phyloP scores from a whole-genome alignment of 192 early-diverging fungal genomes.

The Backusella morwellensis region DNA sequence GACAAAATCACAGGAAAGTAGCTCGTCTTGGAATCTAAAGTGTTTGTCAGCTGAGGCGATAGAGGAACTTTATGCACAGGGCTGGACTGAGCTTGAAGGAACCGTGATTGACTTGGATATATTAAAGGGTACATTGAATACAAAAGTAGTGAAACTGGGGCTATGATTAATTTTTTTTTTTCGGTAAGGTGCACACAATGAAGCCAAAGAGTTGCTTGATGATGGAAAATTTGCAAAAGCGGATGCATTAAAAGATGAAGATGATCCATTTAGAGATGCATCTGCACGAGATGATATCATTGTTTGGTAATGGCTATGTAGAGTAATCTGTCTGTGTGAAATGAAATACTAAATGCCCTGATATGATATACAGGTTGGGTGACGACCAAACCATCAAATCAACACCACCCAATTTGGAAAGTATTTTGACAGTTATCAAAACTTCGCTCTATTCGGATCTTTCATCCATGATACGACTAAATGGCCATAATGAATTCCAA shows the following conservation, averaged over 20 bases:
- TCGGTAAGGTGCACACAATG: slow-evolving; percentile 24
- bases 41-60: slow-evolving; percentile 33
- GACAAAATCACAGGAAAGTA: slow-evolving; percentile 5
- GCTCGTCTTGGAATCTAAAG: slow-evolving; percentile 16
- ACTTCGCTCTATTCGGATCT: slow-evolving; percentile 40
- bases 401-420: slow-evolving; percentile 21
- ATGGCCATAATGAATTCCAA: slow-evolving; percentile 49
- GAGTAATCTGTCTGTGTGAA: not conserved
- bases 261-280: slow-evolving; percentile 45
- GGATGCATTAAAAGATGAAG: slow-evolving; percentile 33
- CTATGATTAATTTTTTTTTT: not conserved
- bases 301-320: slow-evolving; percentile 32
- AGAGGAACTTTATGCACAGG: slow-evolving; percentile 42
- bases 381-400: slow-evolving; percentile 17
- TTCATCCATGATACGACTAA: slow-evolving; percentile 38
- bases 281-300: slow-evolving; percentile 52
- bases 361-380: slow-evolving; percentile 22
- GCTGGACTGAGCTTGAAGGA: slow-evolving; percentile 40
- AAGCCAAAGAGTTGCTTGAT: slow-evolving; percentile 35
- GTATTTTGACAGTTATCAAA: slow-evolving; percentile 36
- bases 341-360: not conserved
- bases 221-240: slow-evolving; percentile 40
- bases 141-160: not conserved
- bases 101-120: slow-evolving; percentile 32
- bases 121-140: slow-evolving; percentile 28